Conservation (phyloP, 2,329 filamentous ascomycete species). For the Penicillium sp. region DNA sequence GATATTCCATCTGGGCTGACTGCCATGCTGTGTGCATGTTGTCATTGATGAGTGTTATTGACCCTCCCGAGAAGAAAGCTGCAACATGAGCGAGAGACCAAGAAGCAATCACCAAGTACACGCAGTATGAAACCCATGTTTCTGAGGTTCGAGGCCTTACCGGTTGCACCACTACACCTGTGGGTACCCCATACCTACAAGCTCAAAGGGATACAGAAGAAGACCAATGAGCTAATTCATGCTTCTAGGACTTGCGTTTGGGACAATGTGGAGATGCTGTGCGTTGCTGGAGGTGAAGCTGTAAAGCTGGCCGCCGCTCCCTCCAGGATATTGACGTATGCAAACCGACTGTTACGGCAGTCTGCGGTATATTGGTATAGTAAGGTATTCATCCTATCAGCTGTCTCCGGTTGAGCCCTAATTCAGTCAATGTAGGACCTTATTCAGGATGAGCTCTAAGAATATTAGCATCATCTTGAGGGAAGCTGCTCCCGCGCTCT, state of each 20-base stretch:
- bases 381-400: not conserved
- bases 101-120: not conserved
- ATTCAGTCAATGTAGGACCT: not conserved
- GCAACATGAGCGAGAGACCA: not conserved
- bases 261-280: slow-evolving; percentile 37
- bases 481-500: not conserved
- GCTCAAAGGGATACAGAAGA: slow-evolving; percentile 21
- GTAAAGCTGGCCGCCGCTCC: not conserved
- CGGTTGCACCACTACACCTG: slow-evolving; percentile 37
- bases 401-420: not conserved
- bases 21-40: slow-evolving; percentile 24
- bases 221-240: slow-evolving; percentile 1
- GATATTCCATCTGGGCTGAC: slow-evolving; percentile 29
- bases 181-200: slow-evolving; percentile 34
- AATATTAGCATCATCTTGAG: not conserved
- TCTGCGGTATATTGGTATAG: slow-evolving; percentile 12
- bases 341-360: slow-evolving; percentile 35
- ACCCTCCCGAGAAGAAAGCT: slow-evolving; percentile 11
- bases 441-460: not conserved
- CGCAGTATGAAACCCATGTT: slow-evolving; percentile 22
- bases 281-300: not conserved
- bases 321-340: slow-evolving; percentile 24
- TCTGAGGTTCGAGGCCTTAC: slow-evolving; percentile 37
- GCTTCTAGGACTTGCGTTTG: slow-evolving; percentile 28
- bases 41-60: slow-evolving; percentile 14